Evolutionary conservation across 225 moss, liverwort and hornwort genomes (phyloP).

Genomic region (Asterella californica): DNA sequence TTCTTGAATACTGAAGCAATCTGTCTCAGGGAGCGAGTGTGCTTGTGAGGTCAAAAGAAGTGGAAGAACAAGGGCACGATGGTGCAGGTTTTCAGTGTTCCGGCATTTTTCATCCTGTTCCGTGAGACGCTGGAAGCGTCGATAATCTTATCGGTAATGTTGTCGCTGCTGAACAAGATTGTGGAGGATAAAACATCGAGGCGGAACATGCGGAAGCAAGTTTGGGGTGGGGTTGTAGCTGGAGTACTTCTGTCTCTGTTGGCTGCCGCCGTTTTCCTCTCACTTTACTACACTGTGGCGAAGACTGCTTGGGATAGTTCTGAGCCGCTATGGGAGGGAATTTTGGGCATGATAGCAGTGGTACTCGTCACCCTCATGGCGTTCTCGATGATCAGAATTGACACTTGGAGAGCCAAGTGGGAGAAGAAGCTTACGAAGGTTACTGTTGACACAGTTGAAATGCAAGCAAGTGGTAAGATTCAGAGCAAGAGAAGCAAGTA

Average conservation of each 20-base stretch:
- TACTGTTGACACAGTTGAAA: constrained; percentile 22
- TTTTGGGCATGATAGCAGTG: constrained; percentile 47
- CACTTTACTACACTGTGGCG: constrained; percentile 51
- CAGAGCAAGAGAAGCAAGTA: background rate
- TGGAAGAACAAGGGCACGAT: constrained; percentile 27
- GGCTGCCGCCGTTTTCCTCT: constrained; percentile 46
- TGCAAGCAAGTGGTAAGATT: background rate
- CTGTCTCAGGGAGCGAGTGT: background rate
- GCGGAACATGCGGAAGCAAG: constrained; percentile 53
- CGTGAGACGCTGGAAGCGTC: constrained; percentile 69
- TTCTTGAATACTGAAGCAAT: background rate
- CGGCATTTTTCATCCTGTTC: constrained; percentile 65
- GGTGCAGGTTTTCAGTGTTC: constrained; percentile 70
- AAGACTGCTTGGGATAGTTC: constrained; percentile 57
- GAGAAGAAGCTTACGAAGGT: constrained; percentile 62
- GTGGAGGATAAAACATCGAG: constrained; percentile 30
- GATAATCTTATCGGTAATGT: constrained; percentile 63
- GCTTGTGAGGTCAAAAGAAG: background rate
- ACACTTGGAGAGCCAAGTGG: constrained; percentile 64
- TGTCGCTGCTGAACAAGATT: constrained; percentile 52
- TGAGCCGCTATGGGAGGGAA: constrained; percentile 62
- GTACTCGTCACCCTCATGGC: constrained; percentile 60
- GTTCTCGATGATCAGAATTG: constrained; percentile 60
- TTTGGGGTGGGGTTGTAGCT: constrained; percentile 47
- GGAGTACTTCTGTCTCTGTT: constrained; percentile 41